Conservation (phyloP, 495 filamentous ascomycete species). For the Hypomontagnella submonticulosa region DNA sequence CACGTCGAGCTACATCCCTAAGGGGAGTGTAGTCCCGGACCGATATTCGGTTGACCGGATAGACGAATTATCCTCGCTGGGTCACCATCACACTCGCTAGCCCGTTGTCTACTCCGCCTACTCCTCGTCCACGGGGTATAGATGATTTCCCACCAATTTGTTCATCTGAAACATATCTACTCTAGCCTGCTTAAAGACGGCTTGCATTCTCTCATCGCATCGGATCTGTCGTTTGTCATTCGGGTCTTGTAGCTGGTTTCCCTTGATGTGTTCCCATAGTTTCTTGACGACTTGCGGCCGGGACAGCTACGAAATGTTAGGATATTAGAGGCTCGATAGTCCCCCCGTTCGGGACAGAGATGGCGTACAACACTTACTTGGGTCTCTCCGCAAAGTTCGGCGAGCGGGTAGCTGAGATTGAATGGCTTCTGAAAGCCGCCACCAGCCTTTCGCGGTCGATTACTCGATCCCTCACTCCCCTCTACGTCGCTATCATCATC, state of each 20-base stretch:
- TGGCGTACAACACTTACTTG: constrained; percentile 58
- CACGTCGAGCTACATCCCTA: too few relatives aligned
- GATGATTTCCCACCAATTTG: constrained; percentile 66
- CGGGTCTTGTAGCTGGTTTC: constrained; percentile 87
- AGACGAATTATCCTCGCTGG: too few relatives aligned
- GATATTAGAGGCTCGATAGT: not conserved
- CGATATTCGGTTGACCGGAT: too few relatives aligned
- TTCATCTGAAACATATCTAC: constrained; percentile 99
- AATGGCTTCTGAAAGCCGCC: constrained; percentile 65
- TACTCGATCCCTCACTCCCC: constrained; percentile 64
- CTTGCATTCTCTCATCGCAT: constrained; percentile 89
- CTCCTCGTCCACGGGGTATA: constrained; percentile 65
- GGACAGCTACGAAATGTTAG: constrained; percentile 69
- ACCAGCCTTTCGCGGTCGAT: constrained; percentile 61
- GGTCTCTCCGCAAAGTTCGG: constrained; percentile 66
- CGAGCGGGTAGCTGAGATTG: constrained; percentile 60
- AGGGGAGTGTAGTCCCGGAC: not conserved
- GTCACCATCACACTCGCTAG: too few relatives aligned
- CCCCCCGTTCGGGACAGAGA: not conserved
- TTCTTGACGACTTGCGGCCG: constrained; percentile 95
- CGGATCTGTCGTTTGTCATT: constrained; percentile 88
- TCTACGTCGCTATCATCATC: constrained; percentile 85
- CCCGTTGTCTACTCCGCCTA: too few relatives aligned
- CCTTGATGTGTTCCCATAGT: constrained; percentile 94
- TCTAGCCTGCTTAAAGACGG: constrained; percentile 88